Evolutionary conservation across 495 filamentous ascomycete species (phyloP).

Genomic region (Neurospora sp.): DNA sequence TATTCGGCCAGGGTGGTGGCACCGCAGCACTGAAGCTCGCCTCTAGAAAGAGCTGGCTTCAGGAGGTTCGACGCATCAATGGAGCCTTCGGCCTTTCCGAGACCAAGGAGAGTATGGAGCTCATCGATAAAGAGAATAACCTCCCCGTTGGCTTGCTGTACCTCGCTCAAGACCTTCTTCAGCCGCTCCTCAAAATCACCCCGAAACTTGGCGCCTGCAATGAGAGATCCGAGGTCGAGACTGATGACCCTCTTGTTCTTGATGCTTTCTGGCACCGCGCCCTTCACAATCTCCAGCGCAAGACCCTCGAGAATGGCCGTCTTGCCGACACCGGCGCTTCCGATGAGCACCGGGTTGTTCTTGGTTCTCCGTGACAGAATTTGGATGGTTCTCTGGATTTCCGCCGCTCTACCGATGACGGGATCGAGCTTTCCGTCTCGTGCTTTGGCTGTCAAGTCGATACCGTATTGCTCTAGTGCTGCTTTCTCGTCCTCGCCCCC

Average conservation of each 20-base stretch:
- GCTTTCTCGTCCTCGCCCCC: constrained; percentile 71
- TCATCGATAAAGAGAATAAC: constrained; percentile 96
- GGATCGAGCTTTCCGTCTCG: constrained; percentile 88
- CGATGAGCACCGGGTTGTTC: constrained; percentile 94
- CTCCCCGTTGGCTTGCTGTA: constrained; percentile 75
- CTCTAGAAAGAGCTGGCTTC: constrained; percentile 85
- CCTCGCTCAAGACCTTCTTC: constrained; percentile 83
- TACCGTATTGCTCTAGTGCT: constrained; percentile 79
- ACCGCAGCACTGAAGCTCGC: constrained; percentile 90
- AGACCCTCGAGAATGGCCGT: constrained; percentile 91
- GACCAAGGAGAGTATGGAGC: constrained; percentile 79
- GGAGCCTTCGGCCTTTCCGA: constrained; percentile 91
- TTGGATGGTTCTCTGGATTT: constrained; percentile 91
- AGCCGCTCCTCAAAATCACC: constrained; percentile 94
- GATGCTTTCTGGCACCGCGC: constrained; percentile 93
- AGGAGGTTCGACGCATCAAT: constrained; percentile 94
- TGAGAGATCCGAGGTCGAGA: constrained; percentile 80
- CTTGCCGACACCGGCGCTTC: constrained; percentile 87
- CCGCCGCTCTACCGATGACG: constrained; percentile 82
- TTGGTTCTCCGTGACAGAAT: constrained; percentile 87
- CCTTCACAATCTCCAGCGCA: constrained; percentile 79
- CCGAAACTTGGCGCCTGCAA: constrained; percentile 90
- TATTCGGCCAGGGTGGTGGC: constrained; percentile 92
- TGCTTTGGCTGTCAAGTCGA: constrained; percentile 81
- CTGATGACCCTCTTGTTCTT: constrained; percentile 86